Conservation (phyloP, 106 monocot species). For the Alisma plantagoaquatica region DNA sequence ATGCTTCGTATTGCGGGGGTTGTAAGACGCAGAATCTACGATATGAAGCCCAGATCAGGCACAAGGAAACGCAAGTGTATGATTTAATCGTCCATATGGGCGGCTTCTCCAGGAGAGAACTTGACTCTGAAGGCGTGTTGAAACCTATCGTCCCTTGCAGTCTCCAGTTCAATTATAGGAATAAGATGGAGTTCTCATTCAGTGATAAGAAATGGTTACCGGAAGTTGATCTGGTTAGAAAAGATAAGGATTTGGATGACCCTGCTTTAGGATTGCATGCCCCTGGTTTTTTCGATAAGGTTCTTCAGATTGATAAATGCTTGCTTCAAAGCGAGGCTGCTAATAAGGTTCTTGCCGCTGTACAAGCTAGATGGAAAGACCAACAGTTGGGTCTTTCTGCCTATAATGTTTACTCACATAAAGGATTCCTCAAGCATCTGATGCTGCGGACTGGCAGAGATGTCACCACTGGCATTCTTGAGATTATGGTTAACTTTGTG, state of each 20-base stretch:
- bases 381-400: slow-evolving; percentile 61
- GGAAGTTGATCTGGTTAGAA: slow-evolving; percentile 10
- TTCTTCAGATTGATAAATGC: slow-evolving; percentile 81
- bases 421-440: slow-evolving; percentile 91
- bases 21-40: slow-evolving; percentile 83
- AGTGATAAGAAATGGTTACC: slow-evolving; percentile 63
- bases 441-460: slow-evolving; percentile 95
- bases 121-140: slow-evolving; percentile 25
- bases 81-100: slow-evolving; percentile 74
- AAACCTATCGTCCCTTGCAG: slow-evolving; percentile 73
- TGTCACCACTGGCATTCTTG: slow-evolving; percentile 32
- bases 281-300: slow-evolving; percentile 93
- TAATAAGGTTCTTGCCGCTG: slow-evolving; percentile 90
- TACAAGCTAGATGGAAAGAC: slow-evolving; percentile 86
- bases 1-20: slow-evolving; percentile 69
- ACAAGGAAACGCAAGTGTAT: slow-evolving; percentile 74
- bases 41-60: slow-evolving; percentile 69
- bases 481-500: slow-evolving; percentile 98
- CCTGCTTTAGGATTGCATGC: slow-evolving; percentile 83
- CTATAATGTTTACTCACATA: slow-evolving; percentile 66
- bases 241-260: slow-evolving; percentile 9
- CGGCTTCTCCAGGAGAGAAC: slow-evolving; percentile 44
- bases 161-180: slow-evolving; percentile 68
- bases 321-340: slow-evolving; percentile 77
- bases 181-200: slow-evolving; percentile 99